Base-by-base conservation (phyloP, 208 protist species). In the Chromosphaera perkinsii region DNA sequence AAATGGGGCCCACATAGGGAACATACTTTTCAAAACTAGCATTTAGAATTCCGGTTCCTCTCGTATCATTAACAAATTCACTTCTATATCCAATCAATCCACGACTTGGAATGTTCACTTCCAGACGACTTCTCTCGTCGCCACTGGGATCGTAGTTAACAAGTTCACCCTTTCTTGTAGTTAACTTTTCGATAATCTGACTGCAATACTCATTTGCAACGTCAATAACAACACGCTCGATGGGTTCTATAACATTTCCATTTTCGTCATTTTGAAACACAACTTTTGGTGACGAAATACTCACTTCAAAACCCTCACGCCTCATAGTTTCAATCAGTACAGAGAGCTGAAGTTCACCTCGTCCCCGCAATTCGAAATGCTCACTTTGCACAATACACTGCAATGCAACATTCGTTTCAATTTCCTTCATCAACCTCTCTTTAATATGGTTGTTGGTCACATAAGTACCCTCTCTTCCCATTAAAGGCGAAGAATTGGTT, bases 261-360 rank as follows among this genome's bases (percentile, higher is more conserved):
- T 64, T 37, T 29, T 83, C 79, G 7, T 75, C 39, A 17, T 64
- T 49, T 39, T 78, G 77, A 17, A 87, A 92, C 7, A 95, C 57
- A n/a, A 95, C 86, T 37, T 67, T 55, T 27, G 94, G 93, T n/a
- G 91, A 90, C 55, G 86, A 91, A 56, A 97, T 84, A 47, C 91
- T 78, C 63, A 97, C 87, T 76, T 97, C 94, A 68, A 90, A 95
- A 27, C 93, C 93, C 69, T 97, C 92, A 60, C 94, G 87, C 35
- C 94, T 84, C 92, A 97, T 95, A 36, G 94, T 91, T 64, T 97
- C 93, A 47, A 97, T 87, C 52, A 97, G 90, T 26, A 97, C 89
- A 59, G 90, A 94, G 12, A 97, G 83, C 76, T 98, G 94, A 72
- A 98, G 83, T 51, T 94, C 91, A 26, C 94, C 94, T 51, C 94